Base-by-base conservation (phyloP, 2,329 filamentous ascomycete species). In the Lomentospora prolificans region DNA sequence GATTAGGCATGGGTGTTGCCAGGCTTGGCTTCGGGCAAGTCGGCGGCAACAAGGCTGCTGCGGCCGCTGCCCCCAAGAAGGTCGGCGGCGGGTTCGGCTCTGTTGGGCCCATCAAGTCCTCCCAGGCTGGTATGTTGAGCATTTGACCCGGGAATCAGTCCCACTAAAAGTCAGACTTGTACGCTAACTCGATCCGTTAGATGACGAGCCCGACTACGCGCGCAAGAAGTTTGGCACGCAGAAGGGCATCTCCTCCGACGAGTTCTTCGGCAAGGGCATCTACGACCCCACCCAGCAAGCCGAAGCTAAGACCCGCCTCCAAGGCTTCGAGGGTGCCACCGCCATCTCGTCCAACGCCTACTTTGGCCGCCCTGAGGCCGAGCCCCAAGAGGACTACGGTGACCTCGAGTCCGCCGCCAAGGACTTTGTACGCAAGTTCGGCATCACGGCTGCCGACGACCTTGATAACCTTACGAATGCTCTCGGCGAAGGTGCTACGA, bases 341-440 rank as follows among this genome's bases (percentile, higher is more conserved):
- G 76, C 90, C 61, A 99, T 99, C 70, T 96, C 91, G 5, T 95
- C 89, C 57, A 99, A 97, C 70, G 90, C 90, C 56, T 99, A 97
- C 78, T 99, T 99, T 70, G 94, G 94, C 58, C 87, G 92, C 53
- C 86, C 90, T 2, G 94, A 99, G 67, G 87, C 91, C 24, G 88
- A 95, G 62, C 73, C 80, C 30, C 76, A 76, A 57, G 89, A 91
- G 60, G 89, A 89, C 46, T 96, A 96, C 61, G 90, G 91, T 50
- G 91, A 96, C 65, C 75, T 99, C 58, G 94, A 99, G 73, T 80
- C 76, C n/a, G 90, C 90, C 0, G 94, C 94, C 58, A 96, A 94
- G 75, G 94, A 99, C 70, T 95, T 97, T 72, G 85, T 97, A 30
- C 84, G 94, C 66, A 90, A 89, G 67, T 96, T 97, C 67, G 94